Base-by-base conservation (phyloP, 192 early-diverging fungal genomes). In the Linnemannia elongata region DNA sequence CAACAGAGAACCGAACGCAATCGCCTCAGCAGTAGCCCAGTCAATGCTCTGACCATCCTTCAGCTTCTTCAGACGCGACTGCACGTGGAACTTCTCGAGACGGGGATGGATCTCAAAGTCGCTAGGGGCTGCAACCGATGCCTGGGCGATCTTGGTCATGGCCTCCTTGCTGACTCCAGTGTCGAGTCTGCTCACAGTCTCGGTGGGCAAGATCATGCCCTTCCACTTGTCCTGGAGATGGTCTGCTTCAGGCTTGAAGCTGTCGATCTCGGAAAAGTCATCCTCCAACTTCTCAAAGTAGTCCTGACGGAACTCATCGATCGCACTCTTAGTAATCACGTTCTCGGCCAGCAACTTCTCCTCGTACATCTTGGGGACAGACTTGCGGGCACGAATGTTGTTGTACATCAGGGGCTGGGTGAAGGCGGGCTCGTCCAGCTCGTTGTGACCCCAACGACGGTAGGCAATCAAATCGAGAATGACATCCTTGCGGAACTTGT, bases 341-440 rank as follows among this genome's bases (percentile, higher is more conserved):
- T 88, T 88, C 79, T 94, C 92, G 7, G 85, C 90, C 36, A 94
- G 54, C 49, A 98, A 79, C 76, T 95, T 92, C 72, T 95, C 92
- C 89, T 99, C 97, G 81, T 98, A 99, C 47, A 95, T 81, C 63
- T 91, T 92, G 24, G 97, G 96, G 18, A 99, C 96, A 68, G 95
- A 96, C 69, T 93, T 93, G 63, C 96, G 94, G 0, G 92, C 85
- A 44, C 98, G 92, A 80, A 99, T 99, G 70, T 95, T 97, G 78
- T 95, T 94, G 92, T 99, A 99, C 98, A 99, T 99, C 57, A 93
- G 86, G 8, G 98, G 98, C 86, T 99, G 98, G 0, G 98, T 99
- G 87, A 97, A 98, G 69, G 95, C 96, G 33, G 98, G 98, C 91
- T 99, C 98, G 78, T 99, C 98, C 18, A 99, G 90, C 85, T 99